Conservation (phyloP, 768 basidiomycete species). For the Suillus weaverae region DNA sequence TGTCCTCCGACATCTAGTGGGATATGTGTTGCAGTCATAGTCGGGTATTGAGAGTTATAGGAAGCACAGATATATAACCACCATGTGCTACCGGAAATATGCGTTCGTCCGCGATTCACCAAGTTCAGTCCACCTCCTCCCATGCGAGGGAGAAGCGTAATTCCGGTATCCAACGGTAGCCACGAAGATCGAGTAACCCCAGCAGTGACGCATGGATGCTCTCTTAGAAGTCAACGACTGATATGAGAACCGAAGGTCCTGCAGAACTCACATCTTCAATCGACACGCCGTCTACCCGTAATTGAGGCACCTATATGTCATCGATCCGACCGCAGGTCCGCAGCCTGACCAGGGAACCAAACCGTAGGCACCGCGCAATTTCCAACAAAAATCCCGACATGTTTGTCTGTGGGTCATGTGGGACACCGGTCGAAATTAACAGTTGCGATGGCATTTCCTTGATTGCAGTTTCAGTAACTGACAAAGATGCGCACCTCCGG, state of each 20-base stretch:
- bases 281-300: constrained; percentile 58
- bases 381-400: constrained; percentile 29
- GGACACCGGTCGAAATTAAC: constrained; percentile 47
- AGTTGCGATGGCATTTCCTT: constrained; percentile 37
- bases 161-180: constrained; percentile 59
- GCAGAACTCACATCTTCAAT: constrained; percentile 53
- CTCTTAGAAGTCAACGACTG: background rate
- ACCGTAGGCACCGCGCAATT: constrained; percentile 22
- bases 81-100: background rate
- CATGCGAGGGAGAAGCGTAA: constrained; percentile 57
- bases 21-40: background rate
- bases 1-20: background rate
- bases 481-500: constrained; percentile 56
- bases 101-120: background rate
- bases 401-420: constrained; percentile 37
- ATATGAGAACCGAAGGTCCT: background rate
- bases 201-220: constrained; percentile 48
- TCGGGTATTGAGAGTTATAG: background rate
- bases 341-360: constrained; percentile 6
- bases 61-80: background rate
- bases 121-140: constrained; percentile 54
- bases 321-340: background rate
- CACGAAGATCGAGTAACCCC: constrained; percentile 43
- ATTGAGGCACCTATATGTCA: constrained; percentile 47
- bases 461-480: constrained; percentile 54